phyloP scores from a whole-genome alignment of 345 rosid genomes.

The Citrus sinensis region DNA sequence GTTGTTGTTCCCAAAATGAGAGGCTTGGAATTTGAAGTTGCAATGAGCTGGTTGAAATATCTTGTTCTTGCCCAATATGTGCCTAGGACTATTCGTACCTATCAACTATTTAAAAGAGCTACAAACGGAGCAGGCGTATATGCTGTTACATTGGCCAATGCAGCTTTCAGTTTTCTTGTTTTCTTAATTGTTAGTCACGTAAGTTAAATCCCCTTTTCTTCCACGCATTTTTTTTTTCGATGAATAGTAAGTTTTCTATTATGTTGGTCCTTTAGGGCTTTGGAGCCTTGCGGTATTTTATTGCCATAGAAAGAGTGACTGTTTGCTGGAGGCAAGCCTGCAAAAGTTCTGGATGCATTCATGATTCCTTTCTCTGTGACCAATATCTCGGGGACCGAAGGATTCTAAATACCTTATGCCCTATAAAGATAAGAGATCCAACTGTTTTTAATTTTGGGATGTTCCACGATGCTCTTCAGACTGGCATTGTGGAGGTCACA shows the following conservation, averaged over 20 bases:
- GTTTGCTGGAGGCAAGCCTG: slow-evolving; percentile 34
- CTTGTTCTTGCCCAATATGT: slow-evolving; percentile 68
- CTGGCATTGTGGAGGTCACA: slow-evolving; percentile 28
- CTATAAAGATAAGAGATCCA: slow-evolving; percentile 14
- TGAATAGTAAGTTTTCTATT: too few species aligned
- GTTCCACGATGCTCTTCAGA: slow-evolving; percentile 29
- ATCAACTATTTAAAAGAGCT: slow-evolving; percentile 69
- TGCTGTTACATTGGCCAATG: slow-evolving; percentile 85
- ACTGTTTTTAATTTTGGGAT: slow-evolving; percentile 28
- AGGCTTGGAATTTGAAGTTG: slow-evolving; percentile 31
- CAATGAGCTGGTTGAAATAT: slow-evolving; percentile 60
- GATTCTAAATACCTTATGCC: slow-evolving; percentile 18
- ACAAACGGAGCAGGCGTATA: slow-evolving; percentile 73
- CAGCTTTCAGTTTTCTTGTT: slow-evolving; percentile 73
- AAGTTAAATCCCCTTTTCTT: slow-evolving; percentile 17
- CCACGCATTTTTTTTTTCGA: too few species aligned
- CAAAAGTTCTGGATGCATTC: not conserved
- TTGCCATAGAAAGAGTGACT: not conserved
- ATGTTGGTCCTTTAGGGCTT: not conserved
- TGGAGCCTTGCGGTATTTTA: slow-evolving; percentile 34
- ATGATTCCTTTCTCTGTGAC: slow-evolving; percentile 22
- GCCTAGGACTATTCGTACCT: slow-evolving; percentile 65
- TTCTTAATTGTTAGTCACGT: slow-evolving; percentile 95
- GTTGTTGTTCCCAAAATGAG: slow-evolving; percentile 21
- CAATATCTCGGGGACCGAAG: not conserved